phyloP scores from a whole-genome alignment of 2,329 filamentous ascomycete species.

The Thelonectria blattea region DNA sequence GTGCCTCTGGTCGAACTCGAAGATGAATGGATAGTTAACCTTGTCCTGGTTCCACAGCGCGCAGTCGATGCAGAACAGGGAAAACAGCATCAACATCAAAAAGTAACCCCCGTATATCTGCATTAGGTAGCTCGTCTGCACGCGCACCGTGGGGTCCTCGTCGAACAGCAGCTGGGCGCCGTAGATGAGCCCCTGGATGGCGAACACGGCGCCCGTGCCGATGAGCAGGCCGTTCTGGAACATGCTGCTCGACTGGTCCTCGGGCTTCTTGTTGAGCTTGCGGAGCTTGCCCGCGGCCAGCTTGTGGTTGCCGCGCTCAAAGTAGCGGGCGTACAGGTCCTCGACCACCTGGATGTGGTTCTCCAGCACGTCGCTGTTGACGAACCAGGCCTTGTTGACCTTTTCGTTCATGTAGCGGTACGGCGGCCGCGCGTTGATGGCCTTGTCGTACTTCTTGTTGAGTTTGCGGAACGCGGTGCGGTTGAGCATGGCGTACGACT shows the following conservation, averaged over 20 bases:
- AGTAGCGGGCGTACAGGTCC: slow-evolving; percentile 92
- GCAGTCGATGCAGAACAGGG: slow-evolving; percentile 86
- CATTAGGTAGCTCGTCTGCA: slow-evolving; percentile 71
- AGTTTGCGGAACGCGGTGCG: slow-evolving; percentile 95
- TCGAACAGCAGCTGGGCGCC: slow-evolving; percentile 60
- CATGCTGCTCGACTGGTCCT: slow-evolving; percentile 61
- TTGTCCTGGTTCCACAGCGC: slow-evolving; percentile 82
- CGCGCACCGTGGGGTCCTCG: slow-evolving; percentile 53
- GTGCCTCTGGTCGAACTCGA: slow-evolving; percentile 90
- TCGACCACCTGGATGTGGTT: slow-evolving; percentile 81
- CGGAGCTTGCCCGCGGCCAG: slow-evolving; percentile 87
- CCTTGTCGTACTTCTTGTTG: slow-evolving; percentile 98
- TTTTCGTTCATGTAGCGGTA: slow-evolving; percentile 89
- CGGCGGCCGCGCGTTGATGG: slow-evolving; percentile 76
- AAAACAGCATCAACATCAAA: slow-evolving; percentile 77
- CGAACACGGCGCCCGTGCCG: slow-evolving; percentile 70
- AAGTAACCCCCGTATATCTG: slow-evolving; percentile 96
- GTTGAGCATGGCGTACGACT: slow-evolving; percentile 89
- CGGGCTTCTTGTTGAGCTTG: slow-evolving; percentile 66
- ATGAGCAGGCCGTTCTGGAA: slow-evolving; percentile 71
- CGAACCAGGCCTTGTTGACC: slow-evolving; percentile 89
- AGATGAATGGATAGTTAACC: slow-evolving; percentile 96
- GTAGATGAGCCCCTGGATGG: slow-evolving; percentile 69
- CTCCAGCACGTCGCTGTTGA: slow-evolving; percentile 85
- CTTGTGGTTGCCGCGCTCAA: slow-evolving; percentile 92